These are phyloP conservation scores for Chenopodium formosanum DNA, from an alignment of 148 eudicot genomes.

Conservation along the genomic window DNA sequence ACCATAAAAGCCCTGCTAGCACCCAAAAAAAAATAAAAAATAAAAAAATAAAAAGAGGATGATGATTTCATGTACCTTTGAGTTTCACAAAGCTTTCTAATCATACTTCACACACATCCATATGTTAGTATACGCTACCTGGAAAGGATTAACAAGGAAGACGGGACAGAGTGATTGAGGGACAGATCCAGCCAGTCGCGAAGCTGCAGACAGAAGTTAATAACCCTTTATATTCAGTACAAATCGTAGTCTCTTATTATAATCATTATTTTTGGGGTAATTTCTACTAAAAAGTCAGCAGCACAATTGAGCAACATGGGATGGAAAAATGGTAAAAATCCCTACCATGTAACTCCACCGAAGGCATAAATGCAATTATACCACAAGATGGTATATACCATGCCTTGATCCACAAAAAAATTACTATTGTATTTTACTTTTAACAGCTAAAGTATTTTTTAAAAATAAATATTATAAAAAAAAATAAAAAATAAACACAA, in stretches of 20 bases:
- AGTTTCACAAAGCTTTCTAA: background rate
- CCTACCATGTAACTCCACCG: no score
- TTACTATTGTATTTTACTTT: no score
- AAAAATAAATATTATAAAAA: no score
- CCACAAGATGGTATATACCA: no score
- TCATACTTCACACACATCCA: background rate
- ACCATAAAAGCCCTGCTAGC: conserved; percentile 65
- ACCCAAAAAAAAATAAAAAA: no score
- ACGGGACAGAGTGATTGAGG: conserved; percentile 80
- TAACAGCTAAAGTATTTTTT: no score
- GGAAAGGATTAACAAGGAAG: conserved; percentile 77
- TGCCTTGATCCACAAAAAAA: no score
- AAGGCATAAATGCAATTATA: no score
- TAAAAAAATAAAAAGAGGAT: background rate
- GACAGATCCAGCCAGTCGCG: conserved; percentile 87
- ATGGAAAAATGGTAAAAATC: no score
- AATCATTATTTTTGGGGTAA: background rate
- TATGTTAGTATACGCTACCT: conserved; percentile 39
- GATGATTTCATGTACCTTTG: background rate
- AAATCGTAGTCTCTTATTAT: background rate
- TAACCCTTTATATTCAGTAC: background rate
- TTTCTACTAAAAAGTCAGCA: background rate
- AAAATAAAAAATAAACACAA: no score
- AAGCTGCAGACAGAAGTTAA: conserved; percentile 45
- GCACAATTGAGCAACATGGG: no score